Evolutionary conservation across 345 rosid genomes (phyloP).

Genomic region (Chamaenerion angustifolium): DNA sequence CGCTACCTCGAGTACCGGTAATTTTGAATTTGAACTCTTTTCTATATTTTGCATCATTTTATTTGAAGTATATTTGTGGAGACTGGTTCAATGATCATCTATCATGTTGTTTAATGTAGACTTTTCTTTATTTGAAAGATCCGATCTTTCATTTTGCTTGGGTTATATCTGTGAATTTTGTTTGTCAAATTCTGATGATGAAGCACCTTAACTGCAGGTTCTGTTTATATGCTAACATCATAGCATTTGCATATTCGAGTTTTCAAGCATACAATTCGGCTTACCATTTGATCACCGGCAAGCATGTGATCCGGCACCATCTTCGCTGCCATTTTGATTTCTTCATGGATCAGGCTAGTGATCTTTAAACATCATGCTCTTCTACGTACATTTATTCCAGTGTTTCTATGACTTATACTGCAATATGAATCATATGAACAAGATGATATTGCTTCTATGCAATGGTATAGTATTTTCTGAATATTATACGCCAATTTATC

Average conservation of each 20-base stretch:
- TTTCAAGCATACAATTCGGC: conserved; percentile 64
- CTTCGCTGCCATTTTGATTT: conserved; percentile 43
- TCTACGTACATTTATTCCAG: neutral
- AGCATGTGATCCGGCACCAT: conserved; percentile 36
- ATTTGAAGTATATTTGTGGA: neutral
- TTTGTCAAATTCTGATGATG: neutral
- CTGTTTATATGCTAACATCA: conserved; percentile 66
- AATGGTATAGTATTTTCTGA: too few species aligned
- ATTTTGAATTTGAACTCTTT: neutral
- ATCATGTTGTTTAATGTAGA: neutral
- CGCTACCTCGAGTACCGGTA: conserved; percentile 90
- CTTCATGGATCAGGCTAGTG: conserved; percentile 83
- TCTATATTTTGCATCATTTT: neutral
- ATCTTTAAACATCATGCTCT: neutral
- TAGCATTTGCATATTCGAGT: conserved; percentile 59
- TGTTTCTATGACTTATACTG: neutral
- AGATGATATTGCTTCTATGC: too few species aligned
- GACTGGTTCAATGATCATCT: neutral
- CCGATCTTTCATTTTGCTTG: too few species aligned
- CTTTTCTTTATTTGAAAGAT: neutral
- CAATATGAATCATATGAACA: neutral
- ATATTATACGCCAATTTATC: too few species aligned
- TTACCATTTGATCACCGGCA: conserved; percentile 35
- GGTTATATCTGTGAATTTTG: neutral
- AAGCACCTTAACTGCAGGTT: conserved; percentile 28